Evolutionary conservation across 352 stramenopile genomes (phyloP).

Genomic region (Globisporangium viniferum): DNA sequence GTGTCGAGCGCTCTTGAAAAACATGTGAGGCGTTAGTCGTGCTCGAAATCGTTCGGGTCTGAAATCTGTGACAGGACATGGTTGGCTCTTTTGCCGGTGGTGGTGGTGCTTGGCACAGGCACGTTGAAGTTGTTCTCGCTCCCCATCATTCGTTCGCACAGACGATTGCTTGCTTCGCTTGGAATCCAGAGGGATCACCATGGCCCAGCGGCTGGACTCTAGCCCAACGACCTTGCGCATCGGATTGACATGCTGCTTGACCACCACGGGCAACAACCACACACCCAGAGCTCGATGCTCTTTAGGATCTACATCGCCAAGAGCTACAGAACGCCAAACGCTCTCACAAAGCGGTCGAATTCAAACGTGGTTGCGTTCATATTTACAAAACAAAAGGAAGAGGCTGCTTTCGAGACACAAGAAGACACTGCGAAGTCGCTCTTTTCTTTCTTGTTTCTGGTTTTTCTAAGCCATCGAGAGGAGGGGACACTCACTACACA

Average conservation of each 20-base stretch:
- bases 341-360: not conserved
- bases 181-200: not conserved
- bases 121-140: not conserved
- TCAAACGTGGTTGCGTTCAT: not conserved
- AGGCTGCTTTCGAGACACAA: not conserved
- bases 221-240: not conserved
- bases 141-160: not conserved
- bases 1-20: not conserved
- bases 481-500: constrained; percentile 10
- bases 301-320: not conserved
- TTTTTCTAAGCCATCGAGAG: constrained; percentile 13
- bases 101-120: not conserved
- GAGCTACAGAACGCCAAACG: not conserved
- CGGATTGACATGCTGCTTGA: not conserved
- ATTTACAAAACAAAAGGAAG: not conserved
- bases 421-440: not conserved
- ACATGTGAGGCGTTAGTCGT: not conserved
- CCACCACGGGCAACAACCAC: not conserved
- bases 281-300: not conserved
- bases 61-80: not conserved
- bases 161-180: not conserved
- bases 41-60: not conserved
- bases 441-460: constrained; percentile 3
- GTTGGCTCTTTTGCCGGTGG: not conserved
- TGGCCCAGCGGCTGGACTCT: no score